These are phyloP conservation scores for Ceratocystis lukuohia DNA, from an alignment of 2,329 filamentous ascomycete genomes.

Conservation along the genomic window DNA sequence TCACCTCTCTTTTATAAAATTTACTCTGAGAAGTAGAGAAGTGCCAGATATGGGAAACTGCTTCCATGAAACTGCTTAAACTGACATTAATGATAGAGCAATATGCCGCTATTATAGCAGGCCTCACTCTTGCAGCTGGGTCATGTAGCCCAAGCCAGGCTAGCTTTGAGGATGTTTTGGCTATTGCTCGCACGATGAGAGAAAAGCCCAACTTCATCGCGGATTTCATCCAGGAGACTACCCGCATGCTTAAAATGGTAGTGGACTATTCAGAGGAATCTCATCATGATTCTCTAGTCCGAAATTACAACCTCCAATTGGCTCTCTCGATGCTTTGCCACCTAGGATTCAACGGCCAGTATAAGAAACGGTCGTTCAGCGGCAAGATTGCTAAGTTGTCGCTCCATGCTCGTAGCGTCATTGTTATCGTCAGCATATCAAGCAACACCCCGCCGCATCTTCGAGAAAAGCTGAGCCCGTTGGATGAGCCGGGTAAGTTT, in stretches of 20 bases:
- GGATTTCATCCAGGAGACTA: constrained; percentile 52
- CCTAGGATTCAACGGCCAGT: constrained; percentile 57
- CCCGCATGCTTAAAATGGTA: constrained; percentile 55
- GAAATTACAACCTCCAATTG: constrained; percentile 59
- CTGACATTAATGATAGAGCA: constrained; percentile 29
- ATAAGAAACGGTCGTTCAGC: constrained; percentile 46
- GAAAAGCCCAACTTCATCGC: constrained; percentile 37
- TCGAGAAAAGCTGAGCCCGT: constrained; percentile 42
- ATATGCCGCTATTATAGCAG: constrained; percentile 47
- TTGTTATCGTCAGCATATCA: constrained; percentile 51
- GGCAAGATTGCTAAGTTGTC: constrained; percentile 64
- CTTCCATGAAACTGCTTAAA: not conserved
- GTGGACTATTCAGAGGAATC: constrained; percentile 73
- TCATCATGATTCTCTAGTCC: constrained; percentile 56
- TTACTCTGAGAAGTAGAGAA: too few relatives aligned
- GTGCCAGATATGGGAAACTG: not conserved
- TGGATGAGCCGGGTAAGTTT: constrained; percentile 43
- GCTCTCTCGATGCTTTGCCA: constrained; percentile 68
- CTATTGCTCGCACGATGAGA: constrained; percentile 44
- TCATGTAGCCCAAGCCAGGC: constrained; percentile 33
- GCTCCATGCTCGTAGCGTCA: constrained; percentile 60
- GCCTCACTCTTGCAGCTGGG: constrained; percentile 41
- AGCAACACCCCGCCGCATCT: constrained; percentile 42
- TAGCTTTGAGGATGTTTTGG: constrained; percentile 59
- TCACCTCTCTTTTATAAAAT: too few relatives aligned